Evolutionary conservation across 139 green algal species (phyloP), one percentile per base, ranked within the genome.

Genomic region (Pedinophyceae sp.): DNA sequence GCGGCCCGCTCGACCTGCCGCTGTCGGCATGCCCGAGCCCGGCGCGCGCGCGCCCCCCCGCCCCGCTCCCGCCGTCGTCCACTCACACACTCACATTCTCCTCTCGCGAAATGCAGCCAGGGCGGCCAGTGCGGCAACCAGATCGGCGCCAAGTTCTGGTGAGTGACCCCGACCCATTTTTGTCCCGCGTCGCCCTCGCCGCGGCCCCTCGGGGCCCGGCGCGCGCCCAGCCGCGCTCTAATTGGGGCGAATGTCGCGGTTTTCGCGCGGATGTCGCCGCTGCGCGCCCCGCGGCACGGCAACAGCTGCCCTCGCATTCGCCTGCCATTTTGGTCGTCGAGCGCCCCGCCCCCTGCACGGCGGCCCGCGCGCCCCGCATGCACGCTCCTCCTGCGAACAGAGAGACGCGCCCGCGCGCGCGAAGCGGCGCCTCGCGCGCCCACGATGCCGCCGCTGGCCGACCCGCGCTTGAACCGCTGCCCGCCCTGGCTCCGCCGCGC

Each of bases 121-220:
- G 88, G 74, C 50, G 87, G 87, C 54, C 86, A 95, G 75, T 95
- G 87, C 71, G 86, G 89, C 60, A 97, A 97, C 81, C 88, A 97
- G 75, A 97, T 95, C 56, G 86, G 86, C 67, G 80, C 81, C 74
- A 95, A 93, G 78, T 93, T 95, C 73, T 95, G 84, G 86, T 81
- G 89, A 77, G 77, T 85, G 50, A 58, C 68, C 20, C n/a, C n/a
- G n/a, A n/a, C n/a, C n/a, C n/a, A n/a, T n/a, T 43, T 43, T 43
- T 43, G 34, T 13, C 13, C 10, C 34, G 34, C 34, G 34, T 43
- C 7, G 34, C 34, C 10, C 13, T 7, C 10, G 34, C 34, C 13
- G 7, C 34, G 10, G 34, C 10, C 10, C 10, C 34, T 13, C 34
- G 34, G 34, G 34, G 34, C 7, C 10, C 34, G 34, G 34, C 34